A percentile compares a stretch with the other conserved stretches of the same genome.
These are phyloP conservation scores for Clathrospora elynae DNA, from an alignment of 2,329 filamentous ascomycete species.

Conservation along the genomic window DNA sequence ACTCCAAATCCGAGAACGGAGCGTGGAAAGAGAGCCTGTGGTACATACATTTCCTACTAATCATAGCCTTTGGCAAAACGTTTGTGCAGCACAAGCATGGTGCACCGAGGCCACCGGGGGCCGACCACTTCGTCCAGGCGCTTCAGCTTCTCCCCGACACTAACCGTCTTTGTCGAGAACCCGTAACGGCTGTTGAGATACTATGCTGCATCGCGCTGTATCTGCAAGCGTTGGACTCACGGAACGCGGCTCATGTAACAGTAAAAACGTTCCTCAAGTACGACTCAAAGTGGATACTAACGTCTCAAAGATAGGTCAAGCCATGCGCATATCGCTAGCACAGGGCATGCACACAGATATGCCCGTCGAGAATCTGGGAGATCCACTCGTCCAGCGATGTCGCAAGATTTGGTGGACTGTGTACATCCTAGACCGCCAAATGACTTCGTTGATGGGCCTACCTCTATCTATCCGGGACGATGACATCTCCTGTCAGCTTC, in stretches of 20 bases:
- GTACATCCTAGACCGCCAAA: constrained; percentile 59
- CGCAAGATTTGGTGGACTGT: constrained; percentile 62
- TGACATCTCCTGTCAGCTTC: constrained; percentile 56
- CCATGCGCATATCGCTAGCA: constrained; percentile 56
- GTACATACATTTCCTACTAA: constrained; percentile 60
- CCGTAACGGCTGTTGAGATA: constrained; percentile 56
- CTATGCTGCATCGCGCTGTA: constrained; percentile 60
- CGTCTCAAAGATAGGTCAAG: constrained; percentile 54
- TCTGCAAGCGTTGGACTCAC: constrained; percentile 57
- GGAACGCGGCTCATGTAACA: constrained; percentile 54
- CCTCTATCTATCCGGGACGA: constrained; percentile 58
- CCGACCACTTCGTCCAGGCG: constrained; percentile 69
- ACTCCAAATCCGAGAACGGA: constrained; percentile 42
- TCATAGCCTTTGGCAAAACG: constrained; percentile 62
- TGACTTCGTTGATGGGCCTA: constrained; percentile 60
- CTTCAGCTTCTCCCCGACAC: constrained; percentile 58
- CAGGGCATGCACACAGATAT: constrained; percentile 61
- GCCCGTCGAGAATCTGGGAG: constrained; percentile 51
- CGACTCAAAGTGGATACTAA: not conserved
- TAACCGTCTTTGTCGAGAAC: constrained; percentile 51
- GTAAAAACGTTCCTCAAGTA: constrained; percentile 41
- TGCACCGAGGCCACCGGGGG: constrained; percentile 51
- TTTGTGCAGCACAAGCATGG: constrained; percentile 51
- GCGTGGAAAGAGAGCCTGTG: constrained; percentile 48
- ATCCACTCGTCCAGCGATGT: constrained; percentile 52